A percentile compares a stretch with the other conserved stretches of the same genome.
Conservation (phyloP, 768 basidiomycete species). For the Russula sp. region DNA sequence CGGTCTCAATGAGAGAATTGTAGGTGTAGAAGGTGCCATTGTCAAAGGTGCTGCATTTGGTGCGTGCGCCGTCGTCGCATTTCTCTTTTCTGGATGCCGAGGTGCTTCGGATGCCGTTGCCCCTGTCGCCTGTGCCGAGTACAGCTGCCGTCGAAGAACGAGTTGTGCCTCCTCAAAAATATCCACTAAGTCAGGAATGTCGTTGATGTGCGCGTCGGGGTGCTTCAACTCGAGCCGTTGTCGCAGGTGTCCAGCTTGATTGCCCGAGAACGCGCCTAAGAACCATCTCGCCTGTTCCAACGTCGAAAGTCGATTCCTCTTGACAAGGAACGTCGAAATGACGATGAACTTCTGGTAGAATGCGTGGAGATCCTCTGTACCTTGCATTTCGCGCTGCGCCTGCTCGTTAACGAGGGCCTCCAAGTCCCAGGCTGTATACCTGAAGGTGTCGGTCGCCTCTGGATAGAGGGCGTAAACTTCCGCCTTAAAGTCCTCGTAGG, state of each 20-base stretch:
- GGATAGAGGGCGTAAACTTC: background rate
- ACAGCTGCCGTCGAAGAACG: background rate
- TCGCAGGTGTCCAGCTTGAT: background rate
- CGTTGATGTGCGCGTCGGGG: background rate
- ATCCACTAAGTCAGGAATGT: background rate
- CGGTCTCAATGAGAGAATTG: background rate
- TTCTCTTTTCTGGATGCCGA: background rate
- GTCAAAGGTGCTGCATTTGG: background rate
- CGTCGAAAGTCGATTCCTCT: background rate
- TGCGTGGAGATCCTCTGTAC: background rate
- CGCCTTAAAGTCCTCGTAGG: background rate
- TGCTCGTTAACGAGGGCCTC: background rate
- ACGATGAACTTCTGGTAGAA: background rate
- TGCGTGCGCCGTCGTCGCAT: background rate
- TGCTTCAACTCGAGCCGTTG: background rate
- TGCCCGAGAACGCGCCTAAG: background rate
- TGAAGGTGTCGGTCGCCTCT: background rate
- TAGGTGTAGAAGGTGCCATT: background rate
- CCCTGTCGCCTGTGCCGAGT: background rate
- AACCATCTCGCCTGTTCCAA: slow-evolving; percentile 4
- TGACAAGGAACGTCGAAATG: background rate
- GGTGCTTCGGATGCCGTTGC: background rate
- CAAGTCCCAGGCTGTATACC: background rate
- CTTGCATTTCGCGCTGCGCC: background rate
- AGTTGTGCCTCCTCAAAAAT: background rate